Conservation (phyloP, 345 rosid species). For the Gossypium turneri region DNA sequence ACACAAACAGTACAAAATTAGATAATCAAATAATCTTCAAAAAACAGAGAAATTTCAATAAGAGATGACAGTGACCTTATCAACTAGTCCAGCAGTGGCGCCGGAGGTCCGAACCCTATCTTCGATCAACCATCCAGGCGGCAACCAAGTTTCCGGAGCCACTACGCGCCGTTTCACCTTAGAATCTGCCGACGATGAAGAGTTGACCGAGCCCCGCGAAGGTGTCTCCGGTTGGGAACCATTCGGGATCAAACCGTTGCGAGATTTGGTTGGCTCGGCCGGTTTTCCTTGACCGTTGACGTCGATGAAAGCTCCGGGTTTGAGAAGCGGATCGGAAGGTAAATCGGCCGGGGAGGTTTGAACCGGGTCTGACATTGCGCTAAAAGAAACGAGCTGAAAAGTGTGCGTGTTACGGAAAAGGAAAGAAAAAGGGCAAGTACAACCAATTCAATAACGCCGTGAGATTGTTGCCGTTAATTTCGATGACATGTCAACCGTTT, state of each 20-base stretch:
- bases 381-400: neutral
- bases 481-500: neutral
- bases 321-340: constrained; percentile 41
- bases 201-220: neutral
- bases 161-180: constrained; percentile 25
- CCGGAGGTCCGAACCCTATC: constrained; percentile 70
- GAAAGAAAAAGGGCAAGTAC: neutral
- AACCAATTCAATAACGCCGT: neutral
- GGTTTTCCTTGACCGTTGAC: constrained; percentile 19
- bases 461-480: neutral
- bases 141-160: constrained; percentile 39
- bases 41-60: neutral
- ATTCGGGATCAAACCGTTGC: constrained; percentile 15
- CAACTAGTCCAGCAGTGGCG: constrained; percentile 65
- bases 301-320: constrained; percentile 43
- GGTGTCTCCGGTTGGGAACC: constrained; percentile 17
- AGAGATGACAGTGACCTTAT: constrained; percentile 51
- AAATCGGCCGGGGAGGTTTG: neutral
- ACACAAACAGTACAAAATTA: neutral
- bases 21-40: constrained; percentile 1
- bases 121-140: constrained; percentile 74
- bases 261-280: neutral
- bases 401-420: too few species aligned
- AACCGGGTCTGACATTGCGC: neutral
- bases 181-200: constrained; percentile 11